Percentiles rank a stretch among this genome's conserved stretches.
Conservation (phyloP, 805 yeast species). For the Grigorovia yakushimaensis region DNA sequence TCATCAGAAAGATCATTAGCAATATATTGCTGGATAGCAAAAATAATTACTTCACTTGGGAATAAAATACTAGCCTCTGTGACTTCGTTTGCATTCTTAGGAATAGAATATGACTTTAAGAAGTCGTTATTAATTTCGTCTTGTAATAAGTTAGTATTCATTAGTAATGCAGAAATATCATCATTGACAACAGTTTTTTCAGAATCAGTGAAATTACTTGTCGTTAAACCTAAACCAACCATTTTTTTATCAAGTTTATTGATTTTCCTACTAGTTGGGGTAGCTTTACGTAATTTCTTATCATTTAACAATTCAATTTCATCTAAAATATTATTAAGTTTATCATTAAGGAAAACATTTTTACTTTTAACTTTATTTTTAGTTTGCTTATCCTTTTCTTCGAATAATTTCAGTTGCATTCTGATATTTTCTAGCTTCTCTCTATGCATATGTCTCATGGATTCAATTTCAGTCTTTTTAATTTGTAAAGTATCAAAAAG, state of each 20-base stretch:
- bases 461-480: slow-evolving; percentile 1
- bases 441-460: background rate
- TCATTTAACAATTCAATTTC: background rate
- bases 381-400: background rate
- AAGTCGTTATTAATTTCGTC: slow-evolving; percentile 78
- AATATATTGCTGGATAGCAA: background rate
- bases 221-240: slow-evolving; percentile 21
- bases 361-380: background rate
- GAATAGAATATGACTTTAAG: slow-evolving; percentile 70
- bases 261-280: background rate
- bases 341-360: background rate
- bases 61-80: slow-evolving; percentile 31
- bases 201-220: slow-evolving; percentile 10
- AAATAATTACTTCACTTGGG: slow-evolving; percentile 1
- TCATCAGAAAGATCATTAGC: slow-evolving; percentile 1
- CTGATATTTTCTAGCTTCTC: background rate
- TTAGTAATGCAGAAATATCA: slow-evolving; percentile 52
- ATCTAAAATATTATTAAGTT: background rate
- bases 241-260: slow-evolving; percentile 2
- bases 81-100: slow-evolving; percentile 80
- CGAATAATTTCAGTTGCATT: background rate
- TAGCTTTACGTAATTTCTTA: background rate
- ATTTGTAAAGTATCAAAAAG: slow-evolving; percentile 1
- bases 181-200: slow-evolving; percentile 46
- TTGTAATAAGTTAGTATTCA: slow-evolving; percentile 60